phyloP scores from a whole-genome alignment of 139 green algal genomes.

The Chlorella sp. region DNA sequence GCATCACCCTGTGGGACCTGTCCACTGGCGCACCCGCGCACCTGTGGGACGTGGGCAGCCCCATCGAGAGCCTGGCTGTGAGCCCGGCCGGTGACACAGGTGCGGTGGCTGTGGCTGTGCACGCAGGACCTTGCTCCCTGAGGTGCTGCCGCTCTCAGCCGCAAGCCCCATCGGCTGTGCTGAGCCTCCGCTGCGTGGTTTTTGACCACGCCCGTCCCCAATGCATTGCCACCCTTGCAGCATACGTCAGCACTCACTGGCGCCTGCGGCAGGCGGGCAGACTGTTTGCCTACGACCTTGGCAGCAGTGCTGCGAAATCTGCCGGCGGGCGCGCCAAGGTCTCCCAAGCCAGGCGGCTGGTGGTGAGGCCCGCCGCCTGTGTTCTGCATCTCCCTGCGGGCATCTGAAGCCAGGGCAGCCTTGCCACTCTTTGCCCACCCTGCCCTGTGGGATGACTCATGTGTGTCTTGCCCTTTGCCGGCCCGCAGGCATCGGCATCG shows the following conservation, averaged over 20 bases:
- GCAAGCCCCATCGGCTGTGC: no score
- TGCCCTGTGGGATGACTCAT: no score
- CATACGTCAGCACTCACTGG: conserved; percentile 6
- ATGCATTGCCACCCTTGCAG: background rate
- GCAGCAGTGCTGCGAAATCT: background rate
- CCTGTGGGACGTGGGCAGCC: background rate
- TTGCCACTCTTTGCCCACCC: background rate
- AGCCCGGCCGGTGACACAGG: background rate
- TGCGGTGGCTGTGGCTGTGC: background rate
- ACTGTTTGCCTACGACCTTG: conserved; percentile 9
- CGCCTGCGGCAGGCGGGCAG: conserved; percentile 2
- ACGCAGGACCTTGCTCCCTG: no score
- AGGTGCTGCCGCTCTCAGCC: no score
- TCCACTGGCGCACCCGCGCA: background rate
- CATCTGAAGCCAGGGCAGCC: background rate
- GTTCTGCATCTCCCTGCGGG: no score
- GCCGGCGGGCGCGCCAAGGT: background rate
- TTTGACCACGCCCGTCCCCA: no score
- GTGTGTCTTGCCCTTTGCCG: no score
- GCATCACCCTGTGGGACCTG: background rate
- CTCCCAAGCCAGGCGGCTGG: background rate
- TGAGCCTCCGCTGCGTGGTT: no score
- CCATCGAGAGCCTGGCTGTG: background rate
- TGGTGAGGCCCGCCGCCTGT: background rate
- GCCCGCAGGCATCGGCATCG: background rate